Evolutionary conservation across 305 asterid species (phyloP), one percentile per base, ranked within the genome.

Genomic region (Solanum aculeatissimum): DNA sequence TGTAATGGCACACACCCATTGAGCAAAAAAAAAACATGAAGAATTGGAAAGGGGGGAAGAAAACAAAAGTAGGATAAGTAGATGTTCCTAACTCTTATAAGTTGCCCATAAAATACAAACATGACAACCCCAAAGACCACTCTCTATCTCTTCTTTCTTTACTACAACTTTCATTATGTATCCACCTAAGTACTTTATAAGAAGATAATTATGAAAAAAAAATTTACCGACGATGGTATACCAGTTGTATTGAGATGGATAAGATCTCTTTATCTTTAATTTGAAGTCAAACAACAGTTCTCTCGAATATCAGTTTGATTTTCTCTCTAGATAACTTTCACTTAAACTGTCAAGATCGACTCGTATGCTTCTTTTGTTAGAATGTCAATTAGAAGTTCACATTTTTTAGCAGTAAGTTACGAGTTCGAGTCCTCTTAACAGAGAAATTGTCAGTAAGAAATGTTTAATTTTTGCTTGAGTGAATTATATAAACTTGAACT

Each of bases 101-200:
- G 2, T 25, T 74, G 43, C 13, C 81, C 16, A 47, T 14, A 15
- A 75, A 8, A 75, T 75, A 75, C 62, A 75, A 75, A 75, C 25
- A 75, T 75, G 81, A 75, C 81, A 75, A 47, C 62, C 81, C 81
- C 2, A 74, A 74, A 74, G 16, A 12, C 42, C 62, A 69, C 78
- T 69, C 78, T 69, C 16, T 25, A 45, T 72, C 55, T 23, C 18
- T 72, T 23, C 16, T 7, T 21, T 23, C 1, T 45, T 7, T 15
- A 21, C 7, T 13, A 71, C 45, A 43, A 70, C 54, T 42, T 71
- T 21, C 13, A 71, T 2, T 42, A 6, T 42, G 54, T 71, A 12
- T 13, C 16, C n/a, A 55, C 63, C 21, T 7, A 72, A 43, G 27
- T 71, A 42, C 19, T 19, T 32, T 68, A 70, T 15, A 15, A 43